Base-by-base conservation (phyloP, 2,329 filamentous ascomycete species). In the Alternaria viburni region DNA sequence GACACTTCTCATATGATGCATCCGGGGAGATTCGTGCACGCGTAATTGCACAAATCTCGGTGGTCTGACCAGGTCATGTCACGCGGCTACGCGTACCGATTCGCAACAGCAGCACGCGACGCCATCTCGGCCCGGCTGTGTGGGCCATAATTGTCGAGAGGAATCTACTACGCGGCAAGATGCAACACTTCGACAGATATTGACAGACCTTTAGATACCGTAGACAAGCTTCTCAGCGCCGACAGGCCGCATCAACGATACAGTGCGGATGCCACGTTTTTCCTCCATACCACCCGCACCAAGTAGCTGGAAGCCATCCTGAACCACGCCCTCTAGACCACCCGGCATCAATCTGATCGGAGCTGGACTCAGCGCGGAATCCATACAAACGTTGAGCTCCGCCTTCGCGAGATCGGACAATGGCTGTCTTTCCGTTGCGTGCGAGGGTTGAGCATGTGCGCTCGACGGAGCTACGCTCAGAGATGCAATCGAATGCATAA, bases 171-270 rank as follows among this genome's bases (percentile, higher is more conserved):
- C 7, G 15, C 13, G 21, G 19, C 28, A 23, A 41, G 17, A 15
- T 17, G 13, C 23, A 36, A 15, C 3, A 41, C 17, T 13, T 21
- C 3, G 44, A 26, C 5, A 11, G 5, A 26, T 12, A n/a, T 26
- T 25, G 36, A 57, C 15, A n/a, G 10, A 21, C 9, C n/a, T 32
- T 54, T 26, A 59, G 25, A 72, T 30, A 6, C 25, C 44, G 65
- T 71, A 71, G 7, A 73, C 67, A 15, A 82, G 54, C 68, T 83
- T 84, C 68, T 84, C 81, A 0, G 71, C 80, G 57, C 81, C 81
- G 1, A 83, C 69, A 0, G 81, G 79, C 2, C 66, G 71, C 80
- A 83, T 82, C 54, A 75, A 76, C 1, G 71, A 69, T 54, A 80
- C 74, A 1, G 15, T 15, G 3, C 74, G 72, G 8, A 58, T 45